Percentiles rank a stretch among this genome's conserved stretches.
These are phyloP conservation scores for Xylaria curta DNA, from an alignment of 495 filamentous ascomycete genomes.

Conservation along the genomic window DNA sequence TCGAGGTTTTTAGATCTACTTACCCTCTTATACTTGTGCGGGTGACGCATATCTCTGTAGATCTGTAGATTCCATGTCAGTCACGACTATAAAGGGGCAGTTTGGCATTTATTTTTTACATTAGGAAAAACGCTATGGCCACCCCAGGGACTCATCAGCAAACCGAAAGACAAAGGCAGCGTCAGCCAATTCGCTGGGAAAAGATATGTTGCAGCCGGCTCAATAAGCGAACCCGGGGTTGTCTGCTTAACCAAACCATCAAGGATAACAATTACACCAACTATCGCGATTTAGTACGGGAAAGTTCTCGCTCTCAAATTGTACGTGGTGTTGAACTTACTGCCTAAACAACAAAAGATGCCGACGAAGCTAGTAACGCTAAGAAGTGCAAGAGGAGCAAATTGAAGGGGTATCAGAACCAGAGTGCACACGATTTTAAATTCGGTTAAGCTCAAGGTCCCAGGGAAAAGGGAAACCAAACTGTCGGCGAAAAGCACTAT, in stretches of 20 bases:
- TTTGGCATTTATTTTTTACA: conserved; percentile 39
- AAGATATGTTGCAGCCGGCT: conserved; percentile 80
- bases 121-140: conserved; percentile 96
- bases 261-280: conserved; percentile 78
- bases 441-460: conserved; percentile 64
- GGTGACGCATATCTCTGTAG: conserved; percentile 97
- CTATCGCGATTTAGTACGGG: conserved; percentile 49
- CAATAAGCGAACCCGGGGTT: conserved; percentile 79
- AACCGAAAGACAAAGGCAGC: conserved; percentile 89
- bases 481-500: conserved; percentile 94
- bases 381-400: conserved; percentile 81
- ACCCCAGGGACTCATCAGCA: conserved; percentile 97
- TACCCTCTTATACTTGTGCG: conserved; percentile 72
- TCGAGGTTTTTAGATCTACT: background rate
- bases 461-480: conserved; percentile 78
- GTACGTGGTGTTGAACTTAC: conserved; percentile 56
- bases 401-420: conserved; percentile 81
- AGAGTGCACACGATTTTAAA: conserved; percentile 91
- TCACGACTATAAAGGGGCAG: background rate
- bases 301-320: conserved; percentile 17
- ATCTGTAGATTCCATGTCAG: conserved; percentile 54
- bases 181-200: conserved; percentile 88
- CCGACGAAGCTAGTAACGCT: conserved; percentile 92
- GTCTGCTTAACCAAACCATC: conserved; percentile 86
- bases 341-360: conserved; percentile 84